These are phyloP conservation scores for Escallonia herrerae DNA, from an alignment of 129 eudicot species.

Conservation along the genomic window DNA sequence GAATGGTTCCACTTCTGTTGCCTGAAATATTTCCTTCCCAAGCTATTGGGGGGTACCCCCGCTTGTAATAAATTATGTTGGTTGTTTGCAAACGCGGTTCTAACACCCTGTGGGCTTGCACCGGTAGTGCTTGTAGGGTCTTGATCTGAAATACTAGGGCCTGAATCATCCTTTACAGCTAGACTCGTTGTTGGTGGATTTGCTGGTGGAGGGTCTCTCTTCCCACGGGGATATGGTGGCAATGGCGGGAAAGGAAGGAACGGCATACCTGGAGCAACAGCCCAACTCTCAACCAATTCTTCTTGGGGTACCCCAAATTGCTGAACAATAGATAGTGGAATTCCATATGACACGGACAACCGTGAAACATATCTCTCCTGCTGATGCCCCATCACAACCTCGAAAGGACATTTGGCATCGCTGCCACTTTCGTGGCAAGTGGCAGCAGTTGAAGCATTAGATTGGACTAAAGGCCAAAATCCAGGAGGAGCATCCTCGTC, in stretches of 20 bases:
- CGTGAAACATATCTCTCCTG: conserved; percentile 57
- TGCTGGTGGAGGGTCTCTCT: conserved; percentile 10
- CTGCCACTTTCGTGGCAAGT: no score
- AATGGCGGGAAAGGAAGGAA: conserved; percentile 89
- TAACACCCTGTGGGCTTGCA: conserved; percentile 1
- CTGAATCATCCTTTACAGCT: conserved; percentile 9
- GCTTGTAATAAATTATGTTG: conserved; percentile 28
- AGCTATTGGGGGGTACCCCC: conserved; percentile 24
- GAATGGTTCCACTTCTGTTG: conserved; percentile 63
- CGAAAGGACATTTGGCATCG: conserved; percentile 10
- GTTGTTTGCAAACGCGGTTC: conserved; percentile 15
- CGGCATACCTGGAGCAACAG: conserved; percentile 58
- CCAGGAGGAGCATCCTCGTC: conserved; percentile 77
- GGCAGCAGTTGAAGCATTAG: conserved; percentile 23
- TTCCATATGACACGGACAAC: conserved; percentile 59
- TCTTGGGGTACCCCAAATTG: conserved; percentile 35
- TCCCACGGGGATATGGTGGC: conserved; percentile 45
- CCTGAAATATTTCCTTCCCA: conserved; percentile 55
- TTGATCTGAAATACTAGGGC: conserved; percentile 12
- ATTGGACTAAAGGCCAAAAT: conserved; percentile 32
- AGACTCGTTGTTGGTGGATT: not conserved
- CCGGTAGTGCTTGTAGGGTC: conserved; percentile 22
- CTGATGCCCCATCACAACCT: conserved; percentile 36
- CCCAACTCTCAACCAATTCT: conserved; percentile 38
- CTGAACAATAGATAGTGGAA: conserved; percentile 46